A percentile compares a stretch with the other conserved stretches of the same genome.
phyloP scores from a whole-genome alignment of 2,329 filamentous ascomycete genomes.

The Stachybotrys chartarum region DNA sequence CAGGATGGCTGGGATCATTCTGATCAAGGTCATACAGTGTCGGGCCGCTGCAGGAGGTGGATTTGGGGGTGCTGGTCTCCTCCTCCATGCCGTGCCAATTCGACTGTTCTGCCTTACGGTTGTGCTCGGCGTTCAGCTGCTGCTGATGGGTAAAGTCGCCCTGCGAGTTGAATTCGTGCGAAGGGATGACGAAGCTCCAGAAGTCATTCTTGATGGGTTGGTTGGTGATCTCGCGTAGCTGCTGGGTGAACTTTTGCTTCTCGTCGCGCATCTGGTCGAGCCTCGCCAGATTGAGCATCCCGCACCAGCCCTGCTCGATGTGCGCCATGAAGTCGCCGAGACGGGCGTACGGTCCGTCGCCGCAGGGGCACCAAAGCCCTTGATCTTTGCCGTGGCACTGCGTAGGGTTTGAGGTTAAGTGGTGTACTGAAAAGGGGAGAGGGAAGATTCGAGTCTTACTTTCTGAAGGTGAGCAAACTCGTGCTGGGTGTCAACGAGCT shows the following conservation, averaged over 20 bases:
- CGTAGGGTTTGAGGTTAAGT: slow-evolving; percentile 2
- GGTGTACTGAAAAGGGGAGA: neutral
- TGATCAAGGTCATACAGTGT: slow-evolving; percentile 9
- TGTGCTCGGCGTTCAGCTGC: neutral
- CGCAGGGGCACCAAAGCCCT: slow-evolving; percentile 39
- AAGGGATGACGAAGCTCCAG: slow-evolving; percentile 12
- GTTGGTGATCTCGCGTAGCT: slow-evolving; percentile 17
- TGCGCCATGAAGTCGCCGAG: slow-evolving; percentile 34
- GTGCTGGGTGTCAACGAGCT: slow-evolving; percentile 25
- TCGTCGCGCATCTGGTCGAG: slow-evolving; percentile 27
- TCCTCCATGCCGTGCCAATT: too few relatives aligned
- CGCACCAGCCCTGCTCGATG: slow-evolving; percentile 35
- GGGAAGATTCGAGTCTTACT: slow-evolving; percentile 14
- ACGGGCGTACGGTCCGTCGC: slow-evolving; percentile 23
- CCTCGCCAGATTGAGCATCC: slow-evolving; percentile 20
- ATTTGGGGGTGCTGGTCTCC: slow-evolving; percentile 15
- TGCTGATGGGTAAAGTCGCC: neutral
- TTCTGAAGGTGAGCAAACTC: slow-evolving; percentile 26
- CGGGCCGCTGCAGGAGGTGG: slow-evolving; percentile 9
- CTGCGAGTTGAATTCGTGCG: neutral
- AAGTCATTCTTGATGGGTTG: slow-evolving; percentile 21
- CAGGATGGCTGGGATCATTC: slow-evolving; percentile 7
- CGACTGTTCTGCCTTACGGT: neutral
- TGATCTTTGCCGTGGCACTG: slow-evolving; percentile 33
- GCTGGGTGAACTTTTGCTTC: slow-evolving; percentile 26